These are phyloP conservation scores for Heliamphora pulchella DNA, from an alignment of 179 eudicot species.

Conservation along the genomic window DNA sequence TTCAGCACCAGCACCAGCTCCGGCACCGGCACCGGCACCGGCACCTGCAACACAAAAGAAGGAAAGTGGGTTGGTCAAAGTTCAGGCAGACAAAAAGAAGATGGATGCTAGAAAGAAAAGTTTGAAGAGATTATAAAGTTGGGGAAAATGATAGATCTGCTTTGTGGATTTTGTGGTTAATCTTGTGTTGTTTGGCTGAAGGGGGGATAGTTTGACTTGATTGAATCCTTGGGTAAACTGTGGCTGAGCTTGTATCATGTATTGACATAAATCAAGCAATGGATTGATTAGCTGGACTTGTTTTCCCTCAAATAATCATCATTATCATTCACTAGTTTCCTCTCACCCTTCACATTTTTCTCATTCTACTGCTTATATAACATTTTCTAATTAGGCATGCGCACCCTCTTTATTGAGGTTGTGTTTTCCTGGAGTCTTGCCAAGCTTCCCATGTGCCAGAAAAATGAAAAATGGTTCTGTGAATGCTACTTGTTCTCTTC, in stretches of 20 bases:
- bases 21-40: slow-evolving; percentile 12
- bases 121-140: slow-evolving; percentile 68
- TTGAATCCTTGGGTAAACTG: not conserved
- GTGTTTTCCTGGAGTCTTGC: too few relatives aligned
- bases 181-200: not conserved
- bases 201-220: too few relatives aligned
- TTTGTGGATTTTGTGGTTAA: not conserved
- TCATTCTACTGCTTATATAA: too few relatives aligned
- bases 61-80: slow-evolving; percentile 43
- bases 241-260: not conserved
- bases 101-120: slow-evolving; percentile 92
- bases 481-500: too few relatives aligned
- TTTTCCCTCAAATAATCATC: not conserved
- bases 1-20: slow-evolving; percentile 25
- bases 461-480: too few relatives aligned
- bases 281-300: slow-evolving; percentile 10
- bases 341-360: too few relatives aligned
- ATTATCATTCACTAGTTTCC: too few relatives aligned
- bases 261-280: not conserved
- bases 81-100: slow-evolving; percentile 75
- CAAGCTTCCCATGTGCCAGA: too few relatives aligned
- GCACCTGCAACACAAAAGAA: slow-evolving; percentile 35
- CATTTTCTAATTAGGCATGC: too few relatives aligned
- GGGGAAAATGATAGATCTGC: not conserved
- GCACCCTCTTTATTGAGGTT: too few relatives aligned